These are phyloP conservation scores for Trichophyton verrucosum DNA, from an alignment of 2,329 filamentous ascomycete genomes.

Conservation along the genomic window DNA sequence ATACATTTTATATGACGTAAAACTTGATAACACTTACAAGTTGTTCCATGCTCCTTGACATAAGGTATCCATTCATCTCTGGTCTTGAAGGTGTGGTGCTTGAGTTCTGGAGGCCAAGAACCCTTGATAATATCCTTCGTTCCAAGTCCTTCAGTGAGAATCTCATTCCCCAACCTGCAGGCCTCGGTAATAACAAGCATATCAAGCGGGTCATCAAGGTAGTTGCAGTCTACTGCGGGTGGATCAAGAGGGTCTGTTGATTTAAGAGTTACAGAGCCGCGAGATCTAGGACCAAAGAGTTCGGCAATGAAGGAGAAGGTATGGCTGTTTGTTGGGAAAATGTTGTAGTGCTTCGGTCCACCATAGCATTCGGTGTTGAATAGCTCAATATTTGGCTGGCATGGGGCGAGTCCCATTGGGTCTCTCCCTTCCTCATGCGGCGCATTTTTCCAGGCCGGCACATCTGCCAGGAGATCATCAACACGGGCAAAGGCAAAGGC, in stretches of 20 bases:
- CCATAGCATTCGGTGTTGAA: conserved; percentile 52
- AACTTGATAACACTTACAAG: conserved; percentile 35
- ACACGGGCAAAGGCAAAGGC: conserved; percentile 51
- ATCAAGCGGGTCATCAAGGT: conserved; percentile 42
- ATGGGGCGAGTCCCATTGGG: conserved; percentile 47
- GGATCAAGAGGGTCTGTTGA: conserved; percentile 24
- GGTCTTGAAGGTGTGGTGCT: conserved; percentile 41
- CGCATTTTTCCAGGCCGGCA: conserved; percentile 43
- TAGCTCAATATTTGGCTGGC: conserved; percentile 50
- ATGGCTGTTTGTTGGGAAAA: conserved; percentile 43
- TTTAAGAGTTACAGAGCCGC: conserved; percentile 35
- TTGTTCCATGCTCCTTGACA: conserved; percentile 48
- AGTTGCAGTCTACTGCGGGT: conserved; percentile 38
- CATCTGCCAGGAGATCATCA: conserved; percentile 45
- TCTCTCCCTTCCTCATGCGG: conserved; percentile 42
- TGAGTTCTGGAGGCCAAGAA: conserved; percentile 43
- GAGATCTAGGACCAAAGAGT: conserved; percentile 46
- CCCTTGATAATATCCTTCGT: conserved; percentile 50
- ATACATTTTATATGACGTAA: conserved; percentile 31
- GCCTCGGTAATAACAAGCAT: conserved; percentile 48
- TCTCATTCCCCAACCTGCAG: conserved; percentile 48
- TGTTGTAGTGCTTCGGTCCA: conserved; percentile 45
- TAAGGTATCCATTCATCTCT: conserved; percentile 48
- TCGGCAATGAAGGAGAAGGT: conserved; percentile 48
- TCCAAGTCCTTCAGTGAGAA: conserved; percentile 45